Evolutionary conservation across 192 early-diverging fungal species (phyloP), one percentile per base, ranked within the genome.

Genomic region (Lobosporangium transversale): DNA sequence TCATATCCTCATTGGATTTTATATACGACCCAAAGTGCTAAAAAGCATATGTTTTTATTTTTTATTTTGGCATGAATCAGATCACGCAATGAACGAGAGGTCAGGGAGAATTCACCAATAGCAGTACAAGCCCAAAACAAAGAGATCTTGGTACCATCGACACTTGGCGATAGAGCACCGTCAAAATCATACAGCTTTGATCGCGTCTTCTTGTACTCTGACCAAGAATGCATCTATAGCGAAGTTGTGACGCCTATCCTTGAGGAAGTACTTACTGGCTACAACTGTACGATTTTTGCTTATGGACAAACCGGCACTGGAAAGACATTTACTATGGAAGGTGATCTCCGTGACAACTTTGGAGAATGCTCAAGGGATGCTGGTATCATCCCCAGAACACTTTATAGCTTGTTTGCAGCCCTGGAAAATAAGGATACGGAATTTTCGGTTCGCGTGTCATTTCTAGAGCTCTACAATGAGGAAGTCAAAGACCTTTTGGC

Each of bases 251-350:
- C 68, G 31, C 94, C 94, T 1, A 96, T 97, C 27, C 76, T 99
- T 11, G 81, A 92, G 14, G 94, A 99, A 50, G 91, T 93, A 40
- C 33, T 75, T 27, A 58, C 58, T 8, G 66, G 92, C 20, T 94
- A 90, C 79, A 95, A 92, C 74, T 92, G 91, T 75, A 91, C 89
- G 21, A 89, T 95, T 53, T 90, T 94, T 67, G 93, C 93, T 5
- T 95, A 94, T 65, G 93, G 89, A 21, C 89, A 95, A 80, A 97
- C 94, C 2, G 95, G 95, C 43, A 94, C 95, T 0, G 97, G 97
- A 62, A 99, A 99, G 83, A 98, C 97, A 12, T 89, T 86, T 67
- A 97, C 97, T 2, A 99, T 99, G 96, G 94, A 99, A 65, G 95
- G 96, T 21, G 89, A 97, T 58, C 78, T 96, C 17, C 81, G 84